A percentile compares a stretch with the other conserved stretches of the same genome.
These are phyloP conservation scores for Paraurostyla sp. DNA, from an alignment of 73 alveolate genomes.

Conservation along the genomic window DNA sequence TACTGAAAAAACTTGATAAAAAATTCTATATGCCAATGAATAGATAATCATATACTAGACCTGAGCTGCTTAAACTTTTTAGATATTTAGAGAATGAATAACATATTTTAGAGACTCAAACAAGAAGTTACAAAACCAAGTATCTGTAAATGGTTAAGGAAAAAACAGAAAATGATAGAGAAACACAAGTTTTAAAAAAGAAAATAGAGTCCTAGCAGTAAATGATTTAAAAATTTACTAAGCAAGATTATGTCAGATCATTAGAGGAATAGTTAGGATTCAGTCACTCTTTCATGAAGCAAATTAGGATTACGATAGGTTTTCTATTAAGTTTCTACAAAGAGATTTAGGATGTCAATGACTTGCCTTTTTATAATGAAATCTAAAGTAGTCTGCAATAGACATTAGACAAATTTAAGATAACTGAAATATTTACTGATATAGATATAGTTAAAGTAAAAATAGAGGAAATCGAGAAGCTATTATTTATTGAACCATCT, in stretches of 20 bases:
- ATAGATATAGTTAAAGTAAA: background rate
- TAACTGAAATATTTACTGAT: constrained; percentile 22
- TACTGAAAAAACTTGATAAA: background rate
- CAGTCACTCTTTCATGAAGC: background rate
- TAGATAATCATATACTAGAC: constrained; percentile 1
- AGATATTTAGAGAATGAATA: background rate
- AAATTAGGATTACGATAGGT: constrained; percentile 20
- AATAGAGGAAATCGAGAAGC: background rate
- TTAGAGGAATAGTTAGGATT: background rate
- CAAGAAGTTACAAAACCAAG: background rate
- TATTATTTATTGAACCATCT: background rate
- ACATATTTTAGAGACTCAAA: background rate
- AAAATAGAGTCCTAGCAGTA: background rate
- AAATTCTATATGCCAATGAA: background rate
- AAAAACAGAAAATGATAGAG: background rate
- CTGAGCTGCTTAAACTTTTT: background rate
- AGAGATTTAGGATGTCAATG: constrained; percentile 10
- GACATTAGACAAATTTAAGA: constrained; percentile 3
- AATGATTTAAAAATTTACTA: background rate
- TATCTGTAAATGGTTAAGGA: background rate
- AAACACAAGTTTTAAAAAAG: background rate
- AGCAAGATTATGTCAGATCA: background rate
- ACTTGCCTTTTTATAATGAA: constrained; percentile 33
- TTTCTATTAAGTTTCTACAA: constrained; percentile 21
- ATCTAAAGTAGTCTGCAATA: background rate